Conservation (phyloP, 1,284 basidiomycete species). For the Fereydounia khargensis region DNA sequence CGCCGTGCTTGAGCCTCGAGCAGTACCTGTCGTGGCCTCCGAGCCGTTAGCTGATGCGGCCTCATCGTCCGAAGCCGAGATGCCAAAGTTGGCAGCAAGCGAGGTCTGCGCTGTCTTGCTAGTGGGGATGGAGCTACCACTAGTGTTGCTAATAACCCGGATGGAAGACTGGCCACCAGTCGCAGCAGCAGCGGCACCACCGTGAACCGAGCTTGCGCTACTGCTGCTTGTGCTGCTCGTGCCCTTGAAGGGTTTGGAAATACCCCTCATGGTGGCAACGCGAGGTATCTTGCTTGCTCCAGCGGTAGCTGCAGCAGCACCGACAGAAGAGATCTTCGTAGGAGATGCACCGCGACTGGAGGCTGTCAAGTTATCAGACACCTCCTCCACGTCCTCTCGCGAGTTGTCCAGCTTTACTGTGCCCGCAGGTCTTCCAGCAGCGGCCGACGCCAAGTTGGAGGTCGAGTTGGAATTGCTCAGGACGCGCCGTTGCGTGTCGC, state of each 20-base stretch:
- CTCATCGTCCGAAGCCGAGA: conserved; percentile 24
- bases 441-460: too few species aligned
- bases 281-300: conserved; percentile 41
- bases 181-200: conserved; percentile 16
- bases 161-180: background rate
- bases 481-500: too few species aligned
- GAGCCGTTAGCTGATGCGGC: conserved; percentile 19
- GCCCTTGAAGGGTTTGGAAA: conserved; percentile 1
- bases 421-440: too few species aligned
- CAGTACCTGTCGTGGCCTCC: conserved; percentile 12
- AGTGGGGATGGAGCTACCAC: conserved; percentile 8
- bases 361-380: too few species aligned
- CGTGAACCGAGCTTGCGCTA: conserved; percentile 10
- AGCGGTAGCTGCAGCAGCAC: background rate
- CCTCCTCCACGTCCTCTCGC: too few species aligned
- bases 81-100: conserved; percentile 47
- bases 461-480: too few species aligned
- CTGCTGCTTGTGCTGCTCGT: background rate
- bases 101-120: conserved; percentile 43
- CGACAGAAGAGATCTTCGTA: background rate
- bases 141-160: background rate
- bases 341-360: background rate
- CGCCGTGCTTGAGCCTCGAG: conserved; percentile 3
- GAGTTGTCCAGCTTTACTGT: too few species aligned
- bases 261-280: conserved; percentile 22